These are phyloP conservation scores for Penicillium coprophilum DNA, from an alignment of 495 filamentous ascomycete genomes.

Conservation along the genomic window DNA sequence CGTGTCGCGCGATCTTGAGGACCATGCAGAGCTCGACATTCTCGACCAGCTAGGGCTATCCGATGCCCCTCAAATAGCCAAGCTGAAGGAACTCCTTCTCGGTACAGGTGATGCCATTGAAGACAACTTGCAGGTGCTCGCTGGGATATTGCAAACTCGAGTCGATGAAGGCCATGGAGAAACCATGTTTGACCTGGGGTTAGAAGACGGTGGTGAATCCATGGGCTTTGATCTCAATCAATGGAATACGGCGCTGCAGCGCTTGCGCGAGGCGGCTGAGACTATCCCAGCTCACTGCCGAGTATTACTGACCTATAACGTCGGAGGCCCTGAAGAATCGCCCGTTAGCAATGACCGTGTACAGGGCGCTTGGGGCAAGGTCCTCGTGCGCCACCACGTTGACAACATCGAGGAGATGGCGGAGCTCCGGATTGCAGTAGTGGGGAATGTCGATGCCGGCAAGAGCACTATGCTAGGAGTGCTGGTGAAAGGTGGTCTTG, in stretches of 20 bases:
- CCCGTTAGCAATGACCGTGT: constrained; percentile 60
- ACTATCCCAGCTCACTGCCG: constrained; percentile 70
- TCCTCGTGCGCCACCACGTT: constrained; percentile 76
- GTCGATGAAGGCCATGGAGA: constrained; percentile 88
- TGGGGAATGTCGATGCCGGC: constrained; percentile 96
- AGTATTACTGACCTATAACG: constrained; percentile 82
- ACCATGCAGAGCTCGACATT: constrained; percentile 89
- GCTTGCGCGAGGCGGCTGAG: constrained; percentile 64
- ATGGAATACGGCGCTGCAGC: constrained; percentile 72
- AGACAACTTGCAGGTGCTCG: constrained; percentile 59
- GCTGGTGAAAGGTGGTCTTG: constrained; percentile 89
- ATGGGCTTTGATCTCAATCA: constrained; percentile 79
- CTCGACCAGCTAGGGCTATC: constrained; percentile 81
- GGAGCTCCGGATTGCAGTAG: constrained; percentile 95
- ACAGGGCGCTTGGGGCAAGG: constrained; percentile 71
- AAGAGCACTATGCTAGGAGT: constrained; percentile 98
- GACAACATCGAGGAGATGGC: constrained; percentile 80
- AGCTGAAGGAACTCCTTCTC: constrained; percentile 75
- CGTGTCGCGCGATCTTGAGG: constrained; percentile 51
- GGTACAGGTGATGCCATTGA: constrained; percentile 58
- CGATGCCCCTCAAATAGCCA: constrained; percentile 66
- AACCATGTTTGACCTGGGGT: constrained; percentile 85
- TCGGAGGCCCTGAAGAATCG: constrained; percentile 75
- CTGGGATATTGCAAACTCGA: constrained; percentile 60
- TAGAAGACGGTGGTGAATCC: constrained; percentile 89